Evolutionary conservation across 805 yeast species (phyloP).

Genomic region (Schizosaccharomyces octosporus): DNA sequence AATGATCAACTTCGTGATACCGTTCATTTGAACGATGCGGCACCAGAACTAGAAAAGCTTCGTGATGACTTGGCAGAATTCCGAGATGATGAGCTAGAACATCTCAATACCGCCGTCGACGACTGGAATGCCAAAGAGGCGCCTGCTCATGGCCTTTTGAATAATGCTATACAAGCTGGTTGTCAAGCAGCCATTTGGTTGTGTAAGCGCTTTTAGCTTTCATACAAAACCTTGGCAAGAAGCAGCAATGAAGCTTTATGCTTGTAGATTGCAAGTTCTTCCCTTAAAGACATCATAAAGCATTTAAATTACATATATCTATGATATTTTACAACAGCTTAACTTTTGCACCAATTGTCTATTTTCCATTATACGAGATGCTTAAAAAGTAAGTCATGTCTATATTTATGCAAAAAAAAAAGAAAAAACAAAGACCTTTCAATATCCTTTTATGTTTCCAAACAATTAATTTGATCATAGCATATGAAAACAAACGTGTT

Average conservation of each 20-base stretch:
- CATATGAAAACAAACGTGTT: too few relatives aligned
- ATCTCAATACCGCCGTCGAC: slow-evolving; percentile 76
- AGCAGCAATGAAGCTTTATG: neutral
- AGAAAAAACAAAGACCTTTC: too few relatives aligned
- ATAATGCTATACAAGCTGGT: slow-evolving; percentile 62
- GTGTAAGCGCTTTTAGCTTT: slow-evolving; percentile 51
- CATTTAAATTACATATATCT: too few relatives aligned
- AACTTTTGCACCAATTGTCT: too few relatives aligned
- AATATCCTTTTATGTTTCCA: too few relatives aligned
- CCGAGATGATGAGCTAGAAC: slow-evolving; percentile 87
- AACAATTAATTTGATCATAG: too few relatives aligned
- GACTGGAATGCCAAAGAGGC: slow-evolving; percentile 71
- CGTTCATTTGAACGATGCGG: slow-evolving; percentile 11
- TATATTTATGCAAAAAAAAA: too few relatives aligned
- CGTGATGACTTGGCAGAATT: slow-evolving; percentile 44
- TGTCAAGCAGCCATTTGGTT: slow-evolving; percentile 78
- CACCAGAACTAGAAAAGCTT: slow-evolving; percentile 15
- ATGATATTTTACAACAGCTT: too few relatives aligned
- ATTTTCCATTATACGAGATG: too few relatives aligned
- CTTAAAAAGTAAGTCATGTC: too few relatives aligned
- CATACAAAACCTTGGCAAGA: neutral
- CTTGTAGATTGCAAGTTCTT: too few relatives aligned
- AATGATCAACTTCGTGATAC: slow-evolving; percentile 67
- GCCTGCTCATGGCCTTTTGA: slow-evolving; percentile 67
- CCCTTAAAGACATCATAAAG: too few relatives aligned